phyloP scores from a whole-genome alignment of 371 early-diverging fungal genomes.

The Vairimorpha necatrix region DNA sequence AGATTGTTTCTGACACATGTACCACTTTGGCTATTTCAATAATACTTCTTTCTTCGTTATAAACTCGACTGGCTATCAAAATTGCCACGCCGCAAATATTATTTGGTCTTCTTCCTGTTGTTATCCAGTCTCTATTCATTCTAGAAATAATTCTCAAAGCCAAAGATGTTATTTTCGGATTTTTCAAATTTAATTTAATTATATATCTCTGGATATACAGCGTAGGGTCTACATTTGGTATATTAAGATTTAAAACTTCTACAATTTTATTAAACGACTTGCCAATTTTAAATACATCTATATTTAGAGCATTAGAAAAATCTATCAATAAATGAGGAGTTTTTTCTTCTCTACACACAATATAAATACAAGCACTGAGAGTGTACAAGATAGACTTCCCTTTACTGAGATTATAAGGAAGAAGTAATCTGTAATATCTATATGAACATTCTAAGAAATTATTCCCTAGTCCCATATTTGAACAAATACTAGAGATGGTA shows the following conservation, averaged over 20 bases:
- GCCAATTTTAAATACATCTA: conserved; percentile 82
- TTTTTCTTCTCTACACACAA: conserved; percentile 80
- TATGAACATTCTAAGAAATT: conserved; percentile 77
- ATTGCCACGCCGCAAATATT: conserved; percentile 93
- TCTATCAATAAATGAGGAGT: conserved; percentile 90
- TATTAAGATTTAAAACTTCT: conserved; percentile 69
- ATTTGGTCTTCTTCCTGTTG: conserved; percentile 85
- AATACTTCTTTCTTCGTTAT: conserved; percentile 76
- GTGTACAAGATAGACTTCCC: conserved; percentile 79
- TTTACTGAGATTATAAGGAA: conserved; percentile 79
- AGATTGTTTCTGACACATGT: conserved; percentile 80
- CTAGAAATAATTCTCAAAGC: conserved; percentile 79
- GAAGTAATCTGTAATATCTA: conserved; percentile 82
- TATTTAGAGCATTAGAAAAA: conserved; percentile 78
- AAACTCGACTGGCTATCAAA: conserved; percentile 84
- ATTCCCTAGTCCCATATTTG: conserved; percentile 65
- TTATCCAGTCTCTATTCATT: conserved; percentile 96
- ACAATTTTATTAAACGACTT: conserved; percentile 78
- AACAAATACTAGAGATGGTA: conserved; percentile 54
- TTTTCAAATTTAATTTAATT: conserved; percentile 79
- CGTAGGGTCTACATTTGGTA: conserved; percentile 89
- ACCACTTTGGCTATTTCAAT: conserved; percentile 82
- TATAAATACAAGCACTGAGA: conserved; percentile 87
- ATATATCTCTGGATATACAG: conserved; percentile 89
- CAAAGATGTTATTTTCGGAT: conserved; percentile 71